phyloP scores from a whole-genome alignment of 305 asterid genomes.

The Solanum hybrid region DNA sequence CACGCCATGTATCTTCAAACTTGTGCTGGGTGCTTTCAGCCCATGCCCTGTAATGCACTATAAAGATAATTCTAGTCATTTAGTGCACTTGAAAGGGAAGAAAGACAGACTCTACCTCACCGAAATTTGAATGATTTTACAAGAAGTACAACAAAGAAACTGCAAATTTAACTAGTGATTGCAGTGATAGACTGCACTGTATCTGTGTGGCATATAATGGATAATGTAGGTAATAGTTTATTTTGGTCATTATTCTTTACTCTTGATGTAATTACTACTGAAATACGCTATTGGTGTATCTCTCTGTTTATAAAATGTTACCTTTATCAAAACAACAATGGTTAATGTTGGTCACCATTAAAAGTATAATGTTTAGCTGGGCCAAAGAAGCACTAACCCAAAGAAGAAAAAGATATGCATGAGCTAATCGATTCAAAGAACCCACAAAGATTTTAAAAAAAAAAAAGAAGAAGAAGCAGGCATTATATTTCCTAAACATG shows the following conservation, averaged over 20 bases:
- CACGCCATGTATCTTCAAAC: constrained; percentile 96
- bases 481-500: neutral
- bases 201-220: neutral
- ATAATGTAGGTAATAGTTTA: neutral
- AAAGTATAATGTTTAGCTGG: neutral
- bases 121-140: neutral
- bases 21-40: constrained; percentile 76
- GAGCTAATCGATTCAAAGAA: neutral
- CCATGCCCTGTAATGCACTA: constrained; percentile 98
- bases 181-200: neutral
- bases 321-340: neutral
- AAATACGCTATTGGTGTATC: neutral
- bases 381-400: neutral
- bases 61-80: constrained; percentile 5
- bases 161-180: neutral
- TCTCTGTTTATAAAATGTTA: neutral
- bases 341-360: neutral
- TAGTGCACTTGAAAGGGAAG: neutral
- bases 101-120: neutral
- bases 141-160: neutral
- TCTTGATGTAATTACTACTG: neutral
- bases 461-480: neutral
- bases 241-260: neutral
- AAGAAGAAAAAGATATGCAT: neutral
- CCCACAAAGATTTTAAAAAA: neutral